phyloP scores from a whole-genome alignment of 805 yeast genomes.

The Groenewaldozyma salmanticensis region DNA sequence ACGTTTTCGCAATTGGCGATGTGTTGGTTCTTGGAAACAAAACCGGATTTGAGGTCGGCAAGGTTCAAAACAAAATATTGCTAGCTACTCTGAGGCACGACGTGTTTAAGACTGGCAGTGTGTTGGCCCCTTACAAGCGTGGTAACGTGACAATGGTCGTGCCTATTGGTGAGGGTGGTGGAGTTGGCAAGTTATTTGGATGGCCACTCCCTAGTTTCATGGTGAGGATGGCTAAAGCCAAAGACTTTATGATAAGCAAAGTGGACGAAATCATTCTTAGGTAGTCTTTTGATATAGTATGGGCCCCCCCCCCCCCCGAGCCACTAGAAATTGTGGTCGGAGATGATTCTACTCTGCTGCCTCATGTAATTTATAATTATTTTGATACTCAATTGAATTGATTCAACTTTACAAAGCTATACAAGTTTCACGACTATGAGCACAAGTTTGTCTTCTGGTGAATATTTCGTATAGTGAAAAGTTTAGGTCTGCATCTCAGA shows the following conservation, averaged over 20 bases:
- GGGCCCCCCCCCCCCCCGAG: too few species aligned
- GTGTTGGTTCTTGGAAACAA: slow-evolving; percentile 7
- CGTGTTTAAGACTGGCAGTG: background rate
- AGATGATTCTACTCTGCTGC: too few species aligned
- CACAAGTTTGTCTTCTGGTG: too few species aligned
- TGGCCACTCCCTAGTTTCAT: slow-evolving; percentile 14
- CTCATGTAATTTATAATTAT: too few species aligned
- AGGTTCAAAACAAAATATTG: slow-evolving; percentile 9
- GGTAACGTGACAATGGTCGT: slow-evolving; percentile 5
- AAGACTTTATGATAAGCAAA: slow-evolving; percentile 8
- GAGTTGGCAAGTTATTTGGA: slow-evolving; percentile 16
- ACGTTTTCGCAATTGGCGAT: slow-evolving; percentile 16
- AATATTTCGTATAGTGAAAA: too few species aligned
- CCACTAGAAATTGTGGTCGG: too few species aligned
- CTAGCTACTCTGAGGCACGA: slow-evolving; percentile 12
- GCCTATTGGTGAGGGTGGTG: slow-evolving; percentile 14
- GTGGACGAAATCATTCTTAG: too few species aligned
- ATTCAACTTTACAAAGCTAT: too few species aligned
- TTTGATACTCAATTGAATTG: too few species aligned
- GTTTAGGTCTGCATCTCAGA: too few species aligned
- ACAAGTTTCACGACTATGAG: too few species aligned
- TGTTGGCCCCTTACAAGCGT: slow-evolving; percentile 3
- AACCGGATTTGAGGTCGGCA: slow-evolving; percentile 9
- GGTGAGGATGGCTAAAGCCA: slow-evolving; percentile 10
- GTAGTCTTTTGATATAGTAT: too few species aligned